Evolutionary conservation across 257 asterid genomes (phyloP), one percentile per base, ranked within the genome.

Genomic region (Eucommia ulmoides): DNA sequence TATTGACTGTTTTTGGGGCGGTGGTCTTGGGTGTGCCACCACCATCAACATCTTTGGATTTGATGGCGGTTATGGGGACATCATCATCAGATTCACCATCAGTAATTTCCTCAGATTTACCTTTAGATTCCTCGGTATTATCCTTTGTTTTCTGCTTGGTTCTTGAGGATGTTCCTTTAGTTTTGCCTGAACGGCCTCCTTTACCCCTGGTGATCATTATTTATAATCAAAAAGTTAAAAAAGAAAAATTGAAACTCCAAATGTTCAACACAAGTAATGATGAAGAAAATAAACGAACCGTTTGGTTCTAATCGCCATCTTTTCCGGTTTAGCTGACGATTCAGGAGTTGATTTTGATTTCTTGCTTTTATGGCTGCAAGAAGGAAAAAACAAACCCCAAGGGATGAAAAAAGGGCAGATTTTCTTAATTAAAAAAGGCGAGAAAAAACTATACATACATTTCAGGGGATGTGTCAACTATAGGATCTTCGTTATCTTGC

Each of bases 391-490:
- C n/a, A n/a, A n/a, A n/a, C n/a, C n/a, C n/a, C n/a, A n/a, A n/a
- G n/a, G n/a, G n/a, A n/a, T n/a, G n/a, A n/a, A n/a, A n/a, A n/a
- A n/a, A n/a, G n/a, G n/a, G n/a, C n/a, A n/a, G n/a, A n/a, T n/a
- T n/a, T n/a, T n/a, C n/a, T n/a, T n/a, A n/a, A n/a, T n/a, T n/a
- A n/a, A n/a, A n/a, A n/a, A n/a, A n/a, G n/a, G n/a, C n/a, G n/a
- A n/a, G n/a, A n/a, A 29, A 29, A 29, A 7, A 29, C 51, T 21
- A 57, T 24, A 71, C 83, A 75, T 77, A 89, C 98, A 64, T 55
- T 35, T 72, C 93, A 24, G 88, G 48, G 60, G 89, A 61, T 51
- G 82, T 62, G 60, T 76, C 88, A 52, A 57, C 72, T 58, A 77
- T 73, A 60, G 81, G 71, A 59, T 58, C 71, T 54, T 76, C 93